Evolutionary conservation across 2,329 filamentous ascomycete genomes (phyloP).

Genomic region (Cordyceps javanica): DNA sequence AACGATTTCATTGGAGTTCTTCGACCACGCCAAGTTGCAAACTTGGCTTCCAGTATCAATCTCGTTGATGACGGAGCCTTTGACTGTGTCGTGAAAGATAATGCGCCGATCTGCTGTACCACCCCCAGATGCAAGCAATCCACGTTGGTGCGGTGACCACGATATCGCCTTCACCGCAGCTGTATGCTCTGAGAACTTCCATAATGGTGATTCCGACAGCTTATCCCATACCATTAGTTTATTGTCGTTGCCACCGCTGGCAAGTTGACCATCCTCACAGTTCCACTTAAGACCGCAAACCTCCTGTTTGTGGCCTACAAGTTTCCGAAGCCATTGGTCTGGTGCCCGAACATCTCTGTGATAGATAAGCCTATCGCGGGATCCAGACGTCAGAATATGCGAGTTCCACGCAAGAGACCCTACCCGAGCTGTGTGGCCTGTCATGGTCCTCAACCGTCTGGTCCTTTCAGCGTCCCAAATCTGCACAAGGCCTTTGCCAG

Average conservation of each 20-base stretch:
- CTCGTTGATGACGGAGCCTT: constrained; percentile 75
- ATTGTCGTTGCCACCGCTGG: constrained; percentile 96
- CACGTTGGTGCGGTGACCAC: constrained; percentile 94
- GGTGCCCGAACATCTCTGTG: constrained; percentile 92
- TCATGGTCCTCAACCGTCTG: constrained; percentile 88
- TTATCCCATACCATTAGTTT: constrained; percentile 99
- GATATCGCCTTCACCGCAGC: constrained; percentile 96
- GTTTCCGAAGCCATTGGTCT: constrained; percentile 79
- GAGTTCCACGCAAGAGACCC: constrained; percentile 97
- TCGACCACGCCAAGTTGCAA: constrained; percentile 97
- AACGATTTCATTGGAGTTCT: constrained; percentile 96
- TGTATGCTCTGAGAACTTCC: constrained; percentile 90
- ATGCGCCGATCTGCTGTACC: constrained; percentile 94
- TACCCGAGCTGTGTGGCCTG: constrained; percentile 86
- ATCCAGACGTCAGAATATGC: constrained; percentile 93
- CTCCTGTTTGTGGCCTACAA: constrained; percentile 95
- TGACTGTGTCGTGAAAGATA: constrained; percentile 94
- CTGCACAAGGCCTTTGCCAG: constrained; percentile 87
- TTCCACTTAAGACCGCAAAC: constrained; percentile 98
- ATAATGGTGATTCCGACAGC: constrained; percentile 82
- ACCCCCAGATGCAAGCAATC: constrained; percentile 89
- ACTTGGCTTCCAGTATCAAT: constrained; percentile 97
- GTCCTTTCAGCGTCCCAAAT: constrained; percentile 94
- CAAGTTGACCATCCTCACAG: constrained; percentile 87
- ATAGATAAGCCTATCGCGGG: constrained; percentile 86